Evolutionary conservation across 192 early-diverging fungal species (phyloP).

Genomic region (Glomus cerebriforme): DNA sequence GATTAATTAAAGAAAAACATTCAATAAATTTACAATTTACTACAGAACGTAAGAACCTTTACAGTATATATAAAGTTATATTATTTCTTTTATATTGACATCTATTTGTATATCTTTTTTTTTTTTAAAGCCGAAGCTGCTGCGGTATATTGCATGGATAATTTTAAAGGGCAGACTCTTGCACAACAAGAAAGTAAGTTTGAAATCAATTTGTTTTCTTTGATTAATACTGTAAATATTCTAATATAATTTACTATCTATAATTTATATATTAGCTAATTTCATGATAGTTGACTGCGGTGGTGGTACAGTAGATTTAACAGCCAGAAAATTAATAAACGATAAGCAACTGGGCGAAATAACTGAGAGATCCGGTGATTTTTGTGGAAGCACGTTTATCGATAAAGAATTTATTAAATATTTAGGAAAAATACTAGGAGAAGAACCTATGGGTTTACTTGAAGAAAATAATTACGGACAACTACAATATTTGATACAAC

Average conservation of each 20-base stretch:
- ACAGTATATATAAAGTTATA: not conserved
- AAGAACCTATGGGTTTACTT: not conserved
- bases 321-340: conserved; percentile 9
- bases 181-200: not conserved
- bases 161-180: not conserved
- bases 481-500: conserved; percentile 8
- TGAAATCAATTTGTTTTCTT: not conserved
- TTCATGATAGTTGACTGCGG: conserved; percentile 63
- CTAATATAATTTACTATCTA: not conserved
- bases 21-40: not conserved
- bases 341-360: not conserved
- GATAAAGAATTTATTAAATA: conserved; percentile 20
- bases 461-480: not conserved
- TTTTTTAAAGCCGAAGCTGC: conserved; percentile 18
- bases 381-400: conserved; percentile 5
- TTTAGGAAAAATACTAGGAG: too few relatives aligned
- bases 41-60: not conserved
- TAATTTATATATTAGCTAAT: conserved; percentile 28
- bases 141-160: not conserved
- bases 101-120: not conserved
- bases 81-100: too few relatives aligned
- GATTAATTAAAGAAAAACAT: conserved; percentile 40
- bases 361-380: not conserved
- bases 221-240: not conserved
- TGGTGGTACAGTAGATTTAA: conserved; percentile 48